Evolutionary conservation across 2,329 filamentous ascomycete genomes (phyloP).

Genomic region (Neofusicoccum umdonicola): DNA sequence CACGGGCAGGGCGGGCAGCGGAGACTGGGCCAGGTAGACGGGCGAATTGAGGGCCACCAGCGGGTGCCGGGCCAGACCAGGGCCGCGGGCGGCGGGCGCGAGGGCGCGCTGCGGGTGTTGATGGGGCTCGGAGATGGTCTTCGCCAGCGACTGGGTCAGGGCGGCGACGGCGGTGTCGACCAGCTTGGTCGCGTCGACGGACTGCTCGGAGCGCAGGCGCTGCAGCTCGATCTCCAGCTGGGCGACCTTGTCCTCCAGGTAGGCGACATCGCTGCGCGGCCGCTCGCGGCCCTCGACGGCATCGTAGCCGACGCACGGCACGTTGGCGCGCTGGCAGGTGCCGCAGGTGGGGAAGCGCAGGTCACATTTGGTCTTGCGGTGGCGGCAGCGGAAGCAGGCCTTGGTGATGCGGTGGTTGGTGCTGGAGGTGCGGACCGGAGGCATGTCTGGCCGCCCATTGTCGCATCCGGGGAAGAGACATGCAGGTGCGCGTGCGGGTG

Average conservation of each 20-base stretch:
- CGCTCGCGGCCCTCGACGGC: constrained; percentile 13
- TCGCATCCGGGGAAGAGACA: neutral
- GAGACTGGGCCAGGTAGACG: constrained; percentile 5
- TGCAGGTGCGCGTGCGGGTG: neutral
- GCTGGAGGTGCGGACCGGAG: constrained; percentile 6
- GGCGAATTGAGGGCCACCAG: constrained; percentile 3
- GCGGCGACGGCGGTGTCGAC: constrained; percentile 2
- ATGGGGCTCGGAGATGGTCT: neutral
- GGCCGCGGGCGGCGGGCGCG: neutral
- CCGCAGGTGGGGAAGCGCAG: constrained; percentile 12
- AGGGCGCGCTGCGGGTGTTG: neutral
- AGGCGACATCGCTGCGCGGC: constrained; percentile 15
- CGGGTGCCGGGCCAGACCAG: neutral
- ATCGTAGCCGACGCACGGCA: constrained; percentile 16
- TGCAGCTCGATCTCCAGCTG: constrained; percentile 14
- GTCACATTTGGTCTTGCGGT: constrained; percentile 16
- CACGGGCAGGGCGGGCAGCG: neutral
- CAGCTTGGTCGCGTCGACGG: neutral
- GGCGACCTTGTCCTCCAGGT: constrained; percentile 15
- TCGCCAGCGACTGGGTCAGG: constrained; percentile 7
- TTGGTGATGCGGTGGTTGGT: constrained; percentile 16
- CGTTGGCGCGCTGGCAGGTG: neutral
- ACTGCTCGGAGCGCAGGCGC: constrained; percentile 8
- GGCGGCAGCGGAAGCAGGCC: constrained; percentile 15
- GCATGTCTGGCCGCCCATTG: neutral